Percentiles rank a stretch among this genome's conserved stretches.
These are phyloP conservation scores for Pyricularia pennisetigena DNA, from an alignment of 2,329 filamentous ascomycete species.

Conservation along the genomic window DNA sequence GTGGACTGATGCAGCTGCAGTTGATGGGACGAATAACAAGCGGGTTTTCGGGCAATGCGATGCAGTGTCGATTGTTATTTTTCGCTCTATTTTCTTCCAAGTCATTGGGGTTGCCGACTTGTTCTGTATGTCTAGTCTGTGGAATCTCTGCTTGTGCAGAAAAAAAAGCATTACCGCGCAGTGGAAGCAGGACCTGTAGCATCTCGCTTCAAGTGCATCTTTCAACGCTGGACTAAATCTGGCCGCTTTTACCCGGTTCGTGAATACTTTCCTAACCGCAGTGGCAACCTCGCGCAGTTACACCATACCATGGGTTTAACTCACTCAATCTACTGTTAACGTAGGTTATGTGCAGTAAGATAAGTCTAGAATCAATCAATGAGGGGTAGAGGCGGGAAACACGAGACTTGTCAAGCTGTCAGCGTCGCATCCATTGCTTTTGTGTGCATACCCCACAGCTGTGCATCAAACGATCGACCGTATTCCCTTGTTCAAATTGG, in stretches of 20 bases:
- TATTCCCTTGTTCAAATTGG: neutral
- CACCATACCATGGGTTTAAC: neutral
- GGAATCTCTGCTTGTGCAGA: too few relatives aligned
- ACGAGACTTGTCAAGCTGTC: neutral
- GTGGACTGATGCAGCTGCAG: neutral
- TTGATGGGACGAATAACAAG: neutral
- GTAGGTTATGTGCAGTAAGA: too few relatives aligned
- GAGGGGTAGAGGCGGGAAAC: neutral
- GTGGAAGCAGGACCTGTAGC: too few relatives aligned
- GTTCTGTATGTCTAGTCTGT: too few relatives aligned
- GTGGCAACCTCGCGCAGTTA: neutral
- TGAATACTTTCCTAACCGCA: neutral
- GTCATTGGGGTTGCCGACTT: too few relatives aligned
- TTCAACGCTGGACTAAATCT: too few relatives aligned
- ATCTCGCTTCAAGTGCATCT: neutral
- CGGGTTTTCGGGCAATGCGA: too few relatives aligned
- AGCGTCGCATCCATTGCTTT: neutral
- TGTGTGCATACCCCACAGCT: neutral
- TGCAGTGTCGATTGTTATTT: too few relatives aligned
- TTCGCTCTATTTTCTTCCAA: too few relatives aligned
- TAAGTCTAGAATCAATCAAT: neutral
- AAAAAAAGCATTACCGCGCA: too few relatives aligned
- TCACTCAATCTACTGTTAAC: too few relatives aligned
- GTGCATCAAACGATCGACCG: neutral
- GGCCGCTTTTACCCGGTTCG: neutral